Conservation (phyloP, 352 stramenopile genomes). For the Elongisporangium undulatum region DNA sequence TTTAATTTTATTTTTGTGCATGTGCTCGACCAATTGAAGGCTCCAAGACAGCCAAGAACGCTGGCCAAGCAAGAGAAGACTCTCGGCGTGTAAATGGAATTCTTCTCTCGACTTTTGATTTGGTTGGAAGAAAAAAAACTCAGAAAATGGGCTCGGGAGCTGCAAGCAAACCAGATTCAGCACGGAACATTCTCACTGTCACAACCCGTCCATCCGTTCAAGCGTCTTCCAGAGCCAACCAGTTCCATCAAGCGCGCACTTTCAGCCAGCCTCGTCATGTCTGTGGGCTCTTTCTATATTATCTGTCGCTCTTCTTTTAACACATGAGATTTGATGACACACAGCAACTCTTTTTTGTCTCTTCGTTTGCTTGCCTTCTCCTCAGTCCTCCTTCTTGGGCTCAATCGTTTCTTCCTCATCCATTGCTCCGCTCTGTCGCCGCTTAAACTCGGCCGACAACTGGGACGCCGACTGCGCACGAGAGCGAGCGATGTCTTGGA, state of each 20-base stretch:
- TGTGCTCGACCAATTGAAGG: not conserved
- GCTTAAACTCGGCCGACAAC: slow-evolving; percentile 46
- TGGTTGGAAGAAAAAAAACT: not conserved
- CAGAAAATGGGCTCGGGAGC: not conserved
- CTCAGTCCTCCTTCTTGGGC: slow-evolving; percentile 5
- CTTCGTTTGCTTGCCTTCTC: not conserved
- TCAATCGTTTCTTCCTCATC: slow-evolving; percentile 9
- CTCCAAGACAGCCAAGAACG: not conserved
- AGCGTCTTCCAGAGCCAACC: not conserved
- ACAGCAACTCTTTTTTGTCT: slow-evolving; percentile 2
- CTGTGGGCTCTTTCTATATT: not conserved
- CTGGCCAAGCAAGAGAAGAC: not conserved
- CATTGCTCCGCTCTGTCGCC: slow-evolving; percentile 4
- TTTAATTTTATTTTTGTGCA: not conserved
- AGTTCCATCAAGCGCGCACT: not conserved
- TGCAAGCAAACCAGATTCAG: not conserved
- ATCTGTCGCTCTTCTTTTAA: not conserved
- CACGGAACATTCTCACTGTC: not conserved
- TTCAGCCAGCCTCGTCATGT: not conserved
- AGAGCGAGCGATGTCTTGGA: slow-evolving; percentile 62
- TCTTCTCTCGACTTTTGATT: not conserved
- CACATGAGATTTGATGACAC: not conserved
- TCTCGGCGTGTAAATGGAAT: not conserved
- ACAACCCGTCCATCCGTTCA: not conserved
- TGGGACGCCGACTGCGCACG: slow-evolving; percentile 62